Evolutionary conservation across 163 green algal species (phyloP), one percentile per base, ranked within the genome.

Genomic region (Botryococcus braunii): DNA sequence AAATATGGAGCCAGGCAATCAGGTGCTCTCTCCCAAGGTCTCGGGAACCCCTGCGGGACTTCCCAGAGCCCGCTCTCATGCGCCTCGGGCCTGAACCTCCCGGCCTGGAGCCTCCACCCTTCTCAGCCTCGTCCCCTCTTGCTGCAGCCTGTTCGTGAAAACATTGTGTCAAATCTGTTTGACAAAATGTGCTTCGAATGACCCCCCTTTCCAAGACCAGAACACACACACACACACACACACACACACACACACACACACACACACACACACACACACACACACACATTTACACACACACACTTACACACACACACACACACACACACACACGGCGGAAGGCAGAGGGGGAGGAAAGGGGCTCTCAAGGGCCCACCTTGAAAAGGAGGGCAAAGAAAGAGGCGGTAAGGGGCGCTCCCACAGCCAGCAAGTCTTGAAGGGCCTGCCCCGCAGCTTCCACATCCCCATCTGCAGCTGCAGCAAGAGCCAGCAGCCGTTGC

Each of bases 401-500:
- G 17, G 35, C 25, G 39, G 35, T 66, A 38, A 55, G 59, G 21
- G 6, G 59, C 11, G 50, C 21, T 37, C 59, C 59, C 13, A 34
- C 34, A n/a, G 35, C 36, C 39, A 55, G 9, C 9, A 66, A 52
- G 59, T 66, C 59, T 35, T 64, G 57, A 32, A 64, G 29, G 31
- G 21, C 3, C 35, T 60, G 17, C 50, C 50, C 9, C 57, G 57
- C 57, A 64, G 31, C 32, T 43, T 32, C n/a, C 31, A 64, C 1
- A 43, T 32, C 57, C 31, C 32, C 57, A 25, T 29, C 57, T 40
- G 25, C 21, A 55, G 1, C 29, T 23, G 2, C 6, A 13, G 57
- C 27, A 21, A 1, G 25, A 25, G 2, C 7, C 2, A 7, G 57
- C 3, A 32, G 57, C 29, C n/a, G 56, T 9, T 8, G 29, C 57